phyloP scores from a whole-genome alignment of 148 eudicot genomes.

The Camellia granthamiana region DNA sequence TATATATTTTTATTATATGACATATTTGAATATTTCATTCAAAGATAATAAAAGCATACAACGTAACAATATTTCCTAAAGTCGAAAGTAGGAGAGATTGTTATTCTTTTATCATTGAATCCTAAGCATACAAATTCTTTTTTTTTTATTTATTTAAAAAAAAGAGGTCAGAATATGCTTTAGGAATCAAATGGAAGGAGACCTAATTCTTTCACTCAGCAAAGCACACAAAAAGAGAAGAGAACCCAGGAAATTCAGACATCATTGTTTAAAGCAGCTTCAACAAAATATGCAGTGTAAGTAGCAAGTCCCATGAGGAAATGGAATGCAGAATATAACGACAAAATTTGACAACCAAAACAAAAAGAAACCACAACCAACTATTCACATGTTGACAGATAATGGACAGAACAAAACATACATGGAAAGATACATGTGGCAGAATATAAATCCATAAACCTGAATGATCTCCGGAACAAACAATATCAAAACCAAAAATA shows the following conservation, averaged over 20 bases:
- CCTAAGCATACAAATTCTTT: too few species aligned
- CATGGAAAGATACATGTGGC: neutral
- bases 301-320: neutral
- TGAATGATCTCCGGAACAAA: neutral
- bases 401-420: neutral
- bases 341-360: neutral
- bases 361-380: neutral
- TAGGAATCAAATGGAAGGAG: neutral
- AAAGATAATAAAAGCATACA: too few species aligned
- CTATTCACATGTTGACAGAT: neutral
- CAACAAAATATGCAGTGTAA: neutral
- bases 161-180: too few species aligned
- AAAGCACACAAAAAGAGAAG: conserved; percentile 1
- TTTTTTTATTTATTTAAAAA: too few species aligned
- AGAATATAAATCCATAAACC: neutral
- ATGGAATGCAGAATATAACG: neutral
- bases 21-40: too few species aligned
- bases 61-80: too few species aligned
- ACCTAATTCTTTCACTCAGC: neutral
- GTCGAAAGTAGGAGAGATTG: too few species aligned
- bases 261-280: neutral
- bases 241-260: neutral
- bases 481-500: neutral
- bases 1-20: too few species aligned
- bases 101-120: too few species aligned